phyloP scores from a whole-genome alignment of 1,284 basidiomycete species.

The Trichosporon sp. region DNA sequence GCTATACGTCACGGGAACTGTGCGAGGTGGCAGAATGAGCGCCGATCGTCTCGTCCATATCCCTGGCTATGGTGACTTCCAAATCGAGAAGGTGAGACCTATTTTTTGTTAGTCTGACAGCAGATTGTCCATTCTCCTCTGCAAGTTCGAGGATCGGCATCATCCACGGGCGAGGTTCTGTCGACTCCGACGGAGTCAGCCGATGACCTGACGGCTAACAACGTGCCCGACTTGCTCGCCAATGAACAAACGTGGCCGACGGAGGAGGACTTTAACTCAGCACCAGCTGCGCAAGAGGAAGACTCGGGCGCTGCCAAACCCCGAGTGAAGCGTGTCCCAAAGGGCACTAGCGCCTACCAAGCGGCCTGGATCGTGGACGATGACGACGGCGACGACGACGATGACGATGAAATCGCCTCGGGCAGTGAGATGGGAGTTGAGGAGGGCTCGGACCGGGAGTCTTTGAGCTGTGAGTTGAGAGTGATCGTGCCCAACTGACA shows the following conservation, averaged over 20 bases:
- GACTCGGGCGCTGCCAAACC: constrained; percentile 54
- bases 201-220: constrained; percentile 82
- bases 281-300: constrained; percentile 38
- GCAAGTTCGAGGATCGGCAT: neutral
- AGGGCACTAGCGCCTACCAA: constrained; percentile 88
- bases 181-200: constrained; percentile 59
- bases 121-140: constrained; percentile 24
- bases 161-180: constrained; percentile 16
- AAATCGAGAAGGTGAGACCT: constrained; percentile 63
- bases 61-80: constrained; percentile 83
- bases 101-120: constrained; percentile 1
- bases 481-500: constrained; percentile 30
- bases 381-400: constrained; percentile 53
- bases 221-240: constrained; percentile 78
- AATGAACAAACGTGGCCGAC: constrained; percentile 99
- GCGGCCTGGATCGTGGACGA: constrained; percentile 89
- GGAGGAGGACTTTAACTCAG: constrained; percentile 78
- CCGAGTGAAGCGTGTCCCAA: constrained; percentile 69
- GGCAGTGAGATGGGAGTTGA: constrained; percentile 32
- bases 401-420: constrained; percentile 52
- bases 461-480: constrained; percentile 38
- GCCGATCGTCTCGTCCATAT: constrained; percentile 84
- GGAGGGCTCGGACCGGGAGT: constrained; percentile 28
- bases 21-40: constrained; percentile 72
- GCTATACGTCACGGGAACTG: constrained; percentile 73